Percentiles rank a stretch among this genome's conserved stretches.
These are phyloP conservation scores for Phytopythium aichiense DNA, from an alignment of 352 stramenopile genomes.

Conservation along the genomic window DNA sequence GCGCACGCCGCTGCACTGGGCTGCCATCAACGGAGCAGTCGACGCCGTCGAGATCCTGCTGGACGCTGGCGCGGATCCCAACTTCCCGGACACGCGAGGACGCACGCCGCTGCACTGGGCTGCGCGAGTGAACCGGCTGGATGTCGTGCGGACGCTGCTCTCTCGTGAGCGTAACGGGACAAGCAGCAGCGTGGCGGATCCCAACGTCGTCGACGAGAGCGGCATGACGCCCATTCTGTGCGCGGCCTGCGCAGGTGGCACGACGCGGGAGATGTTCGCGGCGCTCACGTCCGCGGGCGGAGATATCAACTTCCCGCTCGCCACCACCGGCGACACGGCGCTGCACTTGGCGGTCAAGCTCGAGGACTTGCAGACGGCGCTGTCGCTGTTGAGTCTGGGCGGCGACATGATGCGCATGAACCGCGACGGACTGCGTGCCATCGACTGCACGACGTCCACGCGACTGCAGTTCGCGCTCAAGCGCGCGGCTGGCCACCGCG, in stretches of 20 bases:
- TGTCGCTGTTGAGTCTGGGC: constrained; percentile 64
- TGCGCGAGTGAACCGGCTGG: constrained; percentile 66
- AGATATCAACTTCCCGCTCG: constrained; percentile 74
- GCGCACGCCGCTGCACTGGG: constrained; percentile 76
- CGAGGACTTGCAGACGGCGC: constrained; percentile 67
- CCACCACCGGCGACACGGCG: constrained; percentile 62
- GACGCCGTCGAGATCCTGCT: constrained; percentile 57
- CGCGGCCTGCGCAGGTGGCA: constrained; percentile 63
- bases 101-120: constrained; percentile 76
- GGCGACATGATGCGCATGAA: constrained; percentile 80
- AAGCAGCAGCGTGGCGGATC: constrained; percentile 37
- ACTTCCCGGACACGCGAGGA: constrained; percentile 63
- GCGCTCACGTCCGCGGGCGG: constrained; percentile 49
- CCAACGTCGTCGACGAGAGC: constrained; percentile 66
- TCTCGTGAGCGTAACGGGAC: background rate
- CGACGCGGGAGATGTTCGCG: constrained; percentile 69
- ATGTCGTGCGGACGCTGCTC: constrained; percentile 57
- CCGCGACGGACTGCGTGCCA: constrained; percentile 37
- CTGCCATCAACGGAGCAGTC: constrained; percentile 62
- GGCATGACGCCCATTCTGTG: constrained; percentile 79
- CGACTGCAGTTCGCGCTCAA: constrained; percentile 70
- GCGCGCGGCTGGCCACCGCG: constrained; percentile 52
- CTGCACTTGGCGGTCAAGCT: constrained; percentile 79
- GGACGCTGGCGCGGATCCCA: constrained; percentile 50
- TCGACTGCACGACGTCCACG: constrained; percentile 65